phyloP scores from a whole-genome alignment of 2,329 filamentous ascomycete genomes.

The Ophiostoma montium region DNA sequence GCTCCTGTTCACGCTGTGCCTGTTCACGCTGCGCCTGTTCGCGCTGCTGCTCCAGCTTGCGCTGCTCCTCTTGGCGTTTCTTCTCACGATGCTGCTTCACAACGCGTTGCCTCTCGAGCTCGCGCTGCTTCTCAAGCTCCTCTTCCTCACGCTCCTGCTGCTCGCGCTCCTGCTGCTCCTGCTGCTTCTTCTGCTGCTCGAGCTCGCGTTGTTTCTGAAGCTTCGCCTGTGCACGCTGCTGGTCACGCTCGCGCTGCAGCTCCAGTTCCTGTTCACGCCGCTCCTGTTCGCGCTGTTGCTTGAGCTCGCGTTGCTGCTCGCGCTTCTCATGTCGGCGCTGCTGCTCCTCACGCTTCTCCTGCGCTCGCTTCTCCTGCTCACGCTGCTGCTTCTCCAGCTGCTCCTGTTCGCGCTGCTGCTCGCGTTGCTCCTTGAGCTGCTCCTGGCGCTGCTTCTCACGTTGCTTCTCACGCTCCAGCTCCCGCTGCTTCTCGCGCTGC shows the following conservation, averaged over 20 bases:
- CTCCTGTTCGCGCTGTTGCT: neutral
- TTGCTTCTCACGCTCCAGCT: no score
- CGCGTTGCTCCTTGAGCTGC: neutral
- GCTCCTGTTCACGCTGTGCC: neutral
- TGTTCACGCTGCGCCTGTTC: no score
- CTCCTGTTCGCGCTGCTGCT: neutral
- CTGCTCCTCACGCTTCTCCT: neutral
- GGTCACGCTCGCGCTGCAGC: no score
- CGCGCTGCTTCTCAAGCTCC: no score
- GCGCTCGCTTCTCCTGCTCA: neutral
- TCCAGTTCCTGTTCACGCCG: neutral
- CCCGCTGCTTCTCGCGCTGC: no score
- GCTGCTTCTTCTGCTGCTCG: no score
- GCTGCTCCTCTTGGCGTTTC: neutral
- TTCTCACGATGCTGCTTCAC: no score
- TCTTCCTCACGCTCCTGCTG: neutral
- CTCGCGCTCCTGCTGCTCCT: neutral
- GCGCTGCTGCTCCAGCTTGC: neutral
- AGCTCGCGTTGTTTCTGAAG: no score
- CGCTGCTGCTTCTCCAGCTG: neutral
- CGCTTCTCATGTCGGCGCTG: neutral
- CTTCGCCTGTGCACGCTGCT: no score
- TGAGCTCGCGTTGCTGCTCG: neutral
- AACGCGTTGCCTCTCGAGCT: slow-evolving; percentile 1
- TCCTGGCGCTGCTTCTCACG: neutral